These are phyloP conservation scores for Xenoacremonium recifei DNA, from an alignment of 2,329 filamentous ascomycete species.

Conservation along the genomic window DNA sequence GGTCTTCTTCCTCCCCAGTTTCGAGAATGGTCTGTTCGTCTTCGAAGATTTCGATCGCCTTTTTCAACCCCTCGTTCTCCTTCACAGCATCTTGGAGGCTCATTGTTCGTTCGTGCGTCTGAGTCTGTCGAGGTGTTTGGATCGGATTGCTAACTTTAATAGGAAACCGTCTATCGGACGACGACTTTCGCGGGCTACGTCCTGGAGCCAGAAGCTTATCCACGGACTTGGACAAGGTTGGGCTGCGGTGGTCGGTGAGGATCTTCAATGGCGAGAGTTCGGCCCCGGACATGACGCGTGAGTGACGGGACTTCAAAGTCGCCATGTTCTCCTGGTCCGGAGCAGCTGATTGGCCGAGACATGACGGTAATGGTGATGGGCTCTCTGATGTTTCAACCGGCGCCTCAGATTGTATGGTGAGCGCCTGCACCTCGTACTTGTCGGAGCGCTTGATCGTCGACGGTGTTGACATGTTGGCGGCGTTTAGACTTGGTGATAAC, in stretches of 20 bases:
- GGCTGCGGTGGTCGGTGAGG: slow-evolving; percentile 37
- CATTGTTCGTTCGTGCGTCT: slow-evolving; percentile 38
- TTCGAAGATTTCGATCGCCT: slow-evolving; percentile 62
- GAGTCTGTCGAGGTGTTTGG: slow-evolving; percentile 16
- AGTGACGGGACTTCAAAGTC: slow-evolving; percentile 48
- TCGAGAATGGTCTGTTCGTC: slow-evolving; percentile 40
- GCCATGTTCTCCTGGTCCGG: slow-evolving; percentile 47
- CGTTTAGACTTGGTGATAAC: slow-evolving; percentile 23
- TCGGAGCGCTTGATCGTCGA: slow-evolving; percentile 19
- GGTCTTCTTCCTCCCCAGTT: slow-evolving; percentile 29
- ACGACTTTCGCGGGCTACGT: slow-evolving; percentile 47
- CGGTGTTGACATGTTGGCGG: slow-evolving; percentile 25
- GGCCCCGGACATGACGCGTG: slow-evolving; percentile 55
- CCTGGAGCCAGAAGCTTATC: slow-evolving; percentile 28
- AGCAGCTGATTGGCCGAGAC: slow-evolving; percentile 30
- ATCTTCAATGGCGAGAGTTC: slow-evolving; percentile 60
- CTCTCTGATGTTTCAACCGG: slow-evolving; percentile 13
- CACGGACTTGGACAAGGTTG: slow-evolving; percentile 18
- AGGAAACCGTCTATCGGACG: slow-evolving; percentile 59
- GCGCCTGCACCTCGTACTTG: slow-evolving; percentile 20
- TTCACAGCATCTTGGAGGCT: slow-evolving; percentile 53
- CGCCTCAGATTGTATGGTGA: slow-evolving; percentile 13
- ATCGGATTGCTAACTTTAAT: slow-evolving; percentile 49
- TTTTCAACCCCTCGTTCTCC: slow-evolving; percentile 55
- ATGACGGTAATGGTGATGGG: slow-evolving; percentile 27